Conservation (phyloP, 106 monocot genomes). For the Platanthera zijinensis region DNA sequence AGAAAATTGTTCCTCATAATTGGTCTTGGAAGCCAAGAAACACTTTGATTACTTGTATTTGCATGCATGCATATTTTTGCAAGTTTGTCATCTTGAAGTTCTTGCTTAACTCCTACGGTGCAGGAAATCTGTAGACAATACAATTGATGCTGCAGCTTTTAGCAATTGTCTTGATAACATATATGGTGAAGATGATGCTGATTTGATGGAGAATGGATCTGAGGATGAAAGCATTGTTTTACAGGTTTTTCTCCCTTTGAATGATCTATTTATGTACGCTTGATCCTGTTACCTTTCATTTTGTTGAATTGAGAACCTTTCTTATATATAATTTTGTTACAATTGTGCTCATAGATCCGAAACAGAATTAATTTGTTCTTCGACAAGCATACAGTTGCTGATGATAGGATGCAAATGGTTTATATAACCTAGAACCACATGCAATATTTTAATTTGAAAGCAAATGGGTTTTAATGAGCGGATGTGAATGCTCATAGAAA, state of each 20-base stretch:
- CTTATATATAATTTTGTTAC: neutral
- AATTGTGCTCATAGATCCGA: too few relatives aligned
- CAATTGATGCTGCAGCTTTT: slow-evolving; percentile 6
- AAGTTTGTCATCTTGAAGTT: neutral
- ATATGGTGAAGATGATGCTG: slow-evolving; percentile 21
- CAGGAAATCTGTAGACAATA: slow-evolving; percentile 17
- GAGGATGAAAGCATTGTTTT: slow-evolving; percentile 63
- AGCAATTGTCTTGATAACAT: slow-evolving; percentile 25
- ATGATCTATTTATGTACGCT: neutral
- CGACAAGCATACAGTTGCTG: too few relatives aligned
- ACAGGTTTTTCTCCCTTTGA: slow-evolving; percentile 26
- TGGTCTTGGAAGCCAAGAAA: neutral
- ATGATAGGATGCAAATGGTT: too few relatives aligned
- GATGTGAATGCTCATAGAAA: too few relatives aligned
- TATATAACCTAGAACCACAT: too few relatives aligned
- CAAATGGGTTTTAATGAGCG: too few relatives aligned
- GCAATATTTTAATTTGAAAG: too few relatives aligned
- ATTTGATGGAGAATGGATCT: slow-evolving; percentile 32
- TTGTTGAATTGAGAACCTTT: neutral
- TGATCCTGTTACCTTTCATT: neutral
- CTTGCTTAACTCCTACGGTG: slow-evolving; percentile 4
- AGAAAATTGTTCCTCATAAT: neutral
- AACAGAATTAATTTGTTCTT: too few relatives aligned
- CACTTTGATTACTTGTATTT: neutral
- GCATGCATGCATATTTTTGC: neutral